Evolutionary conservation across 139 green algal species (phyloP).

Genomic region (Prasinococcaceae sp.): DNA sequence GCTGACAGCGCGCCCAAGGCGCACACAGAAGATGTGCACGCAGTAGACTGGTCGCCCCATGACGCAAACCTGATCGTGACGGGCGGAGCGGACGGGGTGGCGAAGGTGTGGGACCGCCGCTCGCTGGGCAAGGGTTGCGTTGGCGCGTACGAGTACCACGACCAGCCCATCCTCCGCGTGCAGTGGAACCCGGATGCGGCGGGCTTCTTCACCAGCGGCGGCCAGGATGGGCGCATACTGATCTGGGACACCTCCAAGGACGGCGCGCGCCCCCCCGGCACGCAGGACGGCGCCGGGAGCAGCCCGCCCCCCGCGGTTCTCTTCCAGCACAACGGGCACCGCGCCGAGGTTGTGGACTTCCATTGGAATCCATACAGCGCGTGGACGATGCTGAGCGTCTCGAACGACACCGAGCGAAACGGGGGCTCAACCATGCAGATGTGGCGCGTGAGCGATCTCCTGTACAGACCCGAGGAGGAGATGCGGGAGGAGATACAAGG

Average conservation of each 20-base stretch:
- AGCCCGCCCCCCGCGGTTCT: not conserved
- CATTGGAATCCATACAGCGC: slow-evolving; percentile 60
- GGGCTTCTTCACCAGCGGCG: slow-evolving; percentile 47
- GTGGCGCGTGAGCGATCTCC: slow-evolving; percentile 63
- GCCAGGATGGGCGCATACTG: slow-evolving; percentile 57
- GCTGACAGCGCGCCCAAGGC: not conserved
- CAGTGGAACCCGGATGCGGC: slow-evolving; percentile 49
- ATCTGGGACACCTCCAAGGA: slow-evolving; percentile 45
- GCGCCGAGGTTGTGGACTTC: slow-evolving; percentile 66
- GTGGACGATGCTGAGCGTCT: slow-evolving; percentile 61
- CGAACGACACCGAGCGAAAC: slow-evolving; percentile 54
- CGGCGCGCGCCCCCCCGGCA: not conserved
- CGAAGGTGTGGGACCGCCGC: slow-evolving; percentile 71
- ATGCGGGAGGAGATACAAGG: slow-evolving; percentile 52
- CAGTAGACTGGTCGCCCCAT: slow-evolving; percentile 59
- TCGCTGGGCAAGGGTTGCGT: slow-evolving; percentile 17
- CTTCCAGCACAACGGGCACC: slow-evolving; percentile 72
- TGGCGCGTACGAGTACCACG: slow-evolving; percentile 6
- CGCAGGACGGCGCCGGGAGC: not conserved
- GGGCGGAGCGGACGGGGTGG: slow-evolving; percentile 45
- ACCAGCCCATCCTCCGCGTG: slow-evolving; percentile 45
- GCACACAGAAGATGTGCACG: slow-evolving; percentile 50
- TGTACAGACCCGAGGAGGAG: slow-evolving; percentile 51
- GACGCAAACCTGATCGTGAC: slow-evolving; percentile 51
- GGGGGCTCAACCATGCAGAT: slow-evolving; percentile 52